phyloP scores from a whole-genome alignment of 75 land plant species.

The Adiantum capillusveneris region DNA sequence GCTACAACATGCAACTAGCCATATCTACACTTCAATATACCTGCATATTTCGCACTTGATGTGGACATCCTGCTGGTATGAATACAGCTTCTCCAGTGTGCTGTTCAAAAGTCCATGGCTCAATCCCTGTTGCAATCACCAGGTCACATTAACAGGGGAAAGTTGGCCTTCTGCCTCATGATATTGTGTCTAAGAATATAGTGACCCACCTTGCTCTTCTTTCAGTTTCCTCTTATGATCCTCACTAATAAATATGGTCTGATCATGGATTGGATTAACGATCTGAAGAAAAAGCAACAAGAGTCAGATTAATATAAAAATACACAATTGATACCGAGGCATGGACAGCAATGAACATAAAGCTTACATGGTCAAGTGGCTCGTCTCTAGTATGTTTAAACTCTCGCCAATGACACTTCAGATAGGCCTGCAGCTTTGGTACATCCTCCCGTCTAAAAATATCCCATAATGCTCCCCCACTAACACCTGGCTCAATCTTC shows the following conservation, averaged over 20 bases:
- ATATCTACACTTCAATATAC: too few species aligned
- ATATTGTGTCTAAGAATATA: neutral
- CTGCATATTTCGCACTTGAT: conserved; percentile 57
- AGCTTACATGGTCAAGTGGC: neutral
- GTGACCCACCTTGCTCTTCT: conserved; percentile 56
- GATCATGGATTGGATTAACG: conserved; percentile 78
- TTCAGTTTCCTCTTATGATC: conserved; percentile 63
- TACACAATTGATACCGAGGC: too few species aligned
- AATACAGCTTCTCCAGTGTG: conserved; percentile 55
- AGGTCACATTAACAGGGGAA: too few species aligned
- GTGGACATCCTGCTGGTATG: conserved; percentile 56
- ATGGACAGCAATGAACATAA: neutral
- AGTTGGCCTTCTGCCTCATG: too few species aligned
- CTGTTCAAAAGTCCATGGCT: conserved; percentile 68
- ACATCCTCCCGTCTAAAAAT: conserved; percentile 76
- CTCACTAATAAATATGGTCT: conserved; percentile 46
- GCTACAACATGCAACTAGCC: too few species aligned
- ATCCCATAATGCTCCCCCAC: conserved; percentile 87
- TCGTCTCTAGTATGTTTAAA: conserved; percentile 35
- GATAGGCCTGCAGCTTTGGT: conserved; percentile 51
- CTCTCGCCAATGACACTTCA: conserved; percentile 47
- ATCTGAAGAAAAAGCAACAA: conserved; percentile 26
- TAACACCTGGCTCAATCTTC: too few species aligned
- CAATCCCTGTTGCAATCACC: too few species aligned
- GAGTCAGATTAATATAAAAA: neutral